A percentile compares a stretch with the other conserved stretches of the same genome.
phyloP scores from a whole-genome alignment of 2,329 filamentous ascomycete species.

The Cryphonectria parasitica region DNA sequence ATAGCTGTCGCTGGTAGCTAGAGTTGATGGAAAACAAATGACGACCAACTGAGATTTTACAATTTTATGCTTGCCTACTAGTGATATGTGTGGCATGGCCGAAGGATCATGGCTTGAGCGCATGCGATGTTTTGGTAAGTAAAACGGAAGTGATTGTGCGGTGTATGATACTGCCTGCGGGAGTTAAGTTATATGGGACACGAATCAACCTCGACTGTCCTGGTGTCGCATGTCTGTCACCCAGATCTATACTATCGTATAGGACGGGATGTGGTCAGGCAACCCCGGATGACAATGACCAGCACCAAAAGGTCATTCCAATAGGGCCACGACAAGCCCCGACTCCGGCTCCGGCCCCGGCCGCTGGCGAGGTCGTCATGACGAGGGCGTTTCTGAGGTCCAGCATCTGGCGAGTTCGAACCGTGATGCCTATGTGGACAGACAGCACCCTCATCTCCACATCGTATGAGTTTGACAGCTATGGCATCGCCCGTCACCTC shows the following conservation, averaged over 20 bases:
- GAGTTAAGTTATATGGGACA: neutral
- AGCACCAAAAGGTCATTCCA: neutral
- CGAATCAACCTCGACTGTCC: neutral
- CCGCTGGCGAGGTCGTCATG: neutral
- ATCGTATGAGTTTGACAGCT: neutral
- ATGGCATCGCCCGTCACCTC: neutral
- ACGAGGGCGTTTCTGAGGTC: neutral
- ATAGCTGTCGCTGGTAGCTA: constrained; percentile 5
- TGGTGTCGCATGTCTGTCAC: neutral
- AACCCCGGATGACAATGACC: neutral
- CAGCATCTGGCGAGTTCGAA: neutral
- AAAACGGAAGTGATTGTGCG: neutral
- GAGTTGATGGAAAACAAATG: constrained; percentile 17
- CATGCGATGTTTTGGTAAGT: neutral
- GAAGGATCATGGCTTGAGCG: neutral
- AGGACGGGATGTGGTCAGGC: neutral
- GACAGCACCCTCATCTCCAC: neutral
- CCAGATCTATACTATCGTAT: neutral
- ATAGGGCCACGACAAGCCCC: neutral
- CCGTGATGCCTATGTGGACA: neutral
- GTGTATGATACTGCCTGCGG: neutral
- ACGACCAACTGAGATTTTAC: neutral
- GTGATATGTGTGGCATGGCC: neutral
- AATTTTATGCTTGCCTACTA: neutral
- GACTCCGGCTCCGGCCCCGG: neutral